Percentiles rank a stretch among this genome's conserved stretches.
These are phyloP conservation scores for Dendrobium huoshanense DNA, from an alignment of 106 monocot genomes.

Conservation along the genomic window DNA sequence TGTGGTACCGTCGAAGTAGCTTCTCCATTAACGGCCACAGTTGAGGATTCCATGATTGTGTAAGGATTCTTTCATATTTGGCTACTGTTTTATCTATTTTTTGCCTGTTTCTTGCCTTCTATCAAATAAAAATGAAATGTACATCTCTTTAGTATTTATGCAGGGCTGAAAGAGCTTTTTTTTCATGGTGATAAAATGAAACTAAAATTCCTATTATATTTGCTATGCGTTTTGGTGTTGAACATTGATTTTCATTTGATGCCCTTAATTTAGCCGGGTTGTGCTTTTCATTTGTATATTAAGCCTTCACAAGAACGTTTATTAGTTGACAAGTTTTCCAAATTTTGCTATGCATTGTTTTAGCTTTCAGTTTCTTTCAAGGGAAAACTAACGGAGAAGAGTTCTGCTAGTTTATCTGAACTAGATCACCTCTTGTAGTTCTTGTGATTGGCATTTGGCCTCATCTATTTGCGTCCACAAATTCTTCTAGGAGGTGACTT, in stretches of 20 bases:
- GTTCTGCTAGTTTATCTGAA: too few relatives aligned
- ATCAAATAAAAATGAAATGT: not conserved
- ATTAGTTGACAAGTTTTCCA: too few relatives aligned
- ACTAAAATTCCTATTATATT: not conserved
- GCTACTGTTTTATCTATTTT: conserved; percentile 1
- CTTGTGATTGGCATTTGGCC: too few relatives aligned
- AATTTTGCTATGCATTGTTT: too few relatives aligned
- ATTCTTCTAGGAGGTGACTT: too few relatives aligned
- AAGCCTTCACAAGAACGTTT: too few relatives aligned
- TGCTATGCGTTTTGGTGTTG: not conserved
- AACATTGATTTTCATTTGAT: not conserved
- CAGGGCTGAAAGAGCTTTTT: not conserved
- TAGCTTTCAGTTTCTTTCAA: too few relatives aligned
- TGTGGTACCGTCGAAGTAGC: conserved; percentile 91
- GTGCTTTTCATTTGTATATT: not conserved
- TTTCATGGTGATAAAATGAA: not conserved
- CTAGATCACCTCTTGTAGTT: too few relatives aligned
- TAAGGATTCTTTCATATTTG: conserved; percentile 30
- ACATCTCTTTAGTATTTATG: not conserved
- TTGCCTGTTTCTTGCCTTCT: not conserved
- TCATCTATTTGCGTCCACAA: too few relatives aligned
- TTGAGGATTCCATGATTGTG: conserved; percentile 94
- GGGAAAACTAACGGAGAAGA: too few relatives aligned
- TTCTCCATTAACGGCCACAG: conserved; percentile 86
- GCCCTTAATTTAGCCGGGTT: not conserved